Evolutionary conservation across 208 protist species (phyloP), one percentile per base, ranked within the genome.

Genomic region (Lotmaria passim): DNA sequence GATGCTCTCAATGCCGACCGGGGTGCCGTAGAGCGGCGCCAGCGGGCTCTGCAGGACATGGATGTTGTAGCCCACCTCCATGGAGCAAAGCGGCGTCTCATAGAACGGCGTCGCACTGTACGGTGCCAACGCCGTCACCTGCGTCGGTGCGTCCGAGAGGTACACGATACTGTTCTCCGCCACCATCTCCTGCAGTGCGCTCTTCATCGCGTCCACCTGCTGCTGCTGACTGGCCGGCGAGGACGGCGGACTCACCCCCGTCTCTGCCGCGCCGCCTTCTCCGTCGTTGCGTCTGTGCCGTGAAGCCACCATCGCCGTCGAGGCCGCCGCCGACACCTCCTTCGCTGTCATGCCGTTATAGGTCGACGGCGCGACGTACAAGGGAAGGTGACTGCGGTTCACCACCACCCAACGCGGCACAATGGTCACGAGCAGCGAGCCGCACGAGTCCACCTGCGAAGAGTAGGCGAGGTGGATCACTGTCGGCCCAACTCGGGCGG

Each of bases 321-420:
- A 65, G 3, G 74, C 76, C 36, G 79, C 73, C 31, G 82, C 78
- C 17, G 26, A 15, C 57, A 68, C 73, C 64, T 84, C 74, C 50
- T 55, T 47, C 23, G 78, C 75, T 31, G 63, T 87, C 14, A 85
- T 65, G 44, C 68, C 79, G n/a, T 50, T 62, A 64, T 82, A 70
- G 24, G 69, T 55, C 4, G 83, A 71, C 44, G 83, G 79, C 4
- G 81, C 85, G 10, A 89, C 79, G 69, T 88, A 91, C 19, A 96
- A 69, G 11, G 80, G 73, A 8, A 76, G 57, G 21, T 67, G 66
- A 24, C 72, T 91, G 64, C 87, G 86, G 75, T 97, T 97, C 19
- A 90, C 83, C n/a, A 97, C 24, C 21, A 93, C 69, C 90, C 92
- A 97, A 7, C 89, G 92, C 24, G 89, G 90, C 8, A 85, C 83